Percentiles rank a stretch among this genome's conserved stretches.
These are phyloP conservation scores for Xylaria flabelliformis DNA, from an alignment of 495 filamentous ascomycete genomes.

Conservation along the genomic window DNA sequence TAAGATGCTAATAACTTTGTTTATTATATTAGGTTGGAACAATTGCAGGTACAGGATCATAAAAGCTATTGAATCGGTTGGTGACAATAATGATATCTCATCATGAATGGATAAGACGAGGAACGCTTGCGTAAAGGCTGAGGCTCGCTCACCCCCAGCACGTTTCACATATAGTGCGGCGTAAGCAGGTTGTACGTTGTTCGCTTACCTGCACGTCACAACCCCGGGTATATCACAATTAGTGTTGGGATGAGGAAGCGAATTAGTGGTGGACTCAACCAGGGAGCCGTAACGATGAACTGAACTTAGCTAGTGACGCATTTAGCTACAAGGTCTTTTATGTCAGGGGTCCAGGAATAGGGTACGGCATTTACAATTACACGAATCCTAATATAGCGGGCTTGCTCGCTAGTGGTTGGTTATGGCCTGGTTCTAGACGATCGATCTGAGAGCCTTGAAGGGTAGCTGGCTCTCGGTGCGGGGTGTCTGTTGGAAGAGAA, in stretches of 20 bases:
- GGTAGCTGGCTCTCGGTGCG: background rate
- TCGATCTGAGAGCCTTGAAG: background rate
- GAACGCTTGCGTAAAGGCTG: background rate
- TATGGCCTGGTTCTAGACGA: background rate
- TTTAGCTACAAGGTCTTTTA: background rate
- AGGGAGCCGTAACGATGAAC: background rate
- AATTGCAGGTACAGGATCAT: background rate
- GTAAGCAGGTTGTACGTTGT: constrained; percentile 20
- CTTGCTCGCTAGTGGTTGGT: background rate
- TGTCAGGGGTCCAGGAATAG: background rate
- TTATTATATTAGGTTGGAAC: background rate
- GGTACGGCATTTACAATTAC: background rate
- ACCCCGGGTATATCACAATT: background rate
- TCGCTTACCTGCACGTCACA: constrained; percentile 16
- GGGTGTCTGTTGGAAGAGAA: background rate
- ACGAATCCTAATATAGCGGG: background rate
- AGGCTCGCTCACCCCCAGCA: background rate
- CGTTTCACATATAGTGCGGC: constrained; percentile 17
- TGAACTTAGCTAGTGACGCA: background rate
- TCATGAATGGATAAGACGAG: background rate
- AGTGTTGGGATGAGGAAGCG: background rate
- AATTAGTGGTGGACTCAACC: background rate
- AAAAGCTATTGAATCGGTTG: background rate
- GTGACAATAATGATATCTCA: background rate
- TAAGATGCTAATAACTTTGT: background rate